Conservation (phyloP, 2,329 filamentous ascomycete species). For the Endothia cerciana region DNA sequence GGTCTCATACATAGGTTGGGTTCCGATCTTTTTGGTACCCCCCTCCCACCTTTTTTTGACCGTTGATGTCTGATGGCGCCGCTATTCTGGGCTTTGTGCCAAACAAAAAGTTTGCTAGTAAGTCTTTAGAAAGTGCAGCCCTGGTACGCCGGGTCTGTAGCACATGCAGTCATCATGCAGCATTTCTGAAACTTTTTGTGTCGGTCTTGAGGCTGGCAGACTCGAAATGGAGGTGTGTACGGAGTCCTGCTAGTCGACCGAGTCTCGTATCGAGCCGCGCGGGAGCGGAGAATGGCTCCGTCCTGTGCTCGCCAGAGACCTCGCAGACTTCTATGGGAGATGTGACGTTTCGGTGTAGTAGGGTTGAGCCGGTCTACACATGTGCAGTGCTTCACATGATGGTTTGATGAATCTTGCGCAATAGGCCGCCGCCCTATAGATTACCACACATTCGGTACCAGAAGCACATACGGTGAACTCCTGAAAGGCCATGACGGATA, state of each 20-base stretch:
- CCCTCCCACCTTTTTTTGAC: background rate
- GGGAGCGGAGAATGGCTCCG: background rate
- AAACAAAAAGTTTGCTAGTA: background rate
- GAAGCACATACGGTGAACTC: background rate
- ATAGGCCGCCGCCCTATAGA: background rate
- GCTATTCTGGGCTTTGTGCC: background rate
- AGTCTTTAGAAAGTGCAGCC: background rate
- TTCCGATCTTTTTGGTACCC: background rate
- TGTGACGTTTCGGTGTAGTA: background rate
- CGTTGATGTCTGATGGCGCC: background rate
- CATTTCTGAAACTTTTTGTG: background rate
- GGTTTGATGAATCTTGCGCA: background rate
- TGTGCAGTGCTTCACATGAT: background rate
- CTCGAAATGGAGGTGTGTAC: background rate
- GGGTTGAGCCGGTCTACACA: background rate
- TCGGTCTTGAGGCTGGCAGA: background rate
- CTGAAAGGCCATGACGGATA: background rate
- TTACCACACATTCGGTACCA: conserved; percentile 2
- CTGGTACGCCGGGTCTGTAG: background rate
- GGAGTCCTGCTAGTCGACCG: background rate
- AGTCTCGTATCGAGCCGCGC: conserved; percentile 8
- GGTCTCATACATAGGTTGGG: conserved; percentile 7
- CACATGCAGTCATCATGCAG: conserved; percentile 7
- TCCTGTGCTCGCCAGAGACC: background rate
- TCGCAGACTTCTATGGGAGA: background rate